phyloP scores from a whole-genome alignment of 192 early-diverging fungal species.

The Oehlia diaphana region DNA sequence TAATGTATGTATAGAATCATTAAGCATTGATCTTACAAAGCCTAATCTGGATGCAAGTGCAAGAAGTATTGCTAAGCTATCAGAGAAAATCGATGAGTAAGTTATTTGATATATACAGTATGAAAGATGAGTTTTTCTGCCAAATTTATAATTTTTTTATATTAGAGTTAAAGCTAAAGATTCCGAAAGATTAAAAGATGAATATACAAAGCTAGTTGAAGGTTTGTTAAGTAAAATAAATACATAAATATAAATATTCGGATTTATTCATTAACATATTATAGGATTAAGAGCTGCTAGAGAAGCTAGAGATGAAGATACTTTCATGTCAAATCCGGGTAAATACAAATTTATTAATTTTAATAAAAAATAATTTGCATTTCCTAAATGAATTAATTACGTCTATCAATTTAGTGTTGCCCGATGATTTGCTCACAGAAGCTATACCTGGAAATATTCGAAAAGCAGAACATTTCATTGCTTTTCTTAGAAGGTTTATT shows the following conservation, averaged over 20 bases:
- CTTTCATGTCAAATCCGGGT: conserved; percentile 89
- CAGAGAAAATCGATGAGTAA: conserved; percentile 71
- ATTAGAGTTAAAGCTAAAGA: conserved; percentile 80
- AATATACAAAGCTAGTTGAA: conserved; percentile 90
- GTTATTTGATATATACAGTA: conserved; percentile 6
- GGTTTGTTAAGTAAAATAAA: conserved; percentile 36
- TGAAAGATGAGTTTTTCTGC: background rate
- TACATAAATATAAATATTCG: background rate
- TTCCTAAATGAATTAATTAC: background rate
- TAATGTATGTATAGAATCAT: conserved; percentile 97
- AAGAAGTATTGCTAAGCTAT: conserved; percentile 69
- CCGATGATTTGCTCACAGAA: conserved; percentile 90
- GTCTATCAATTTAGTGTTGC: conserved; percentile 56
- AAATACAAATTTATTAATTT: background rate
- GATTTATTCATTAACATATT: background rate
- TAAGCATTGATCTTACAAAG: conserved; percentile 92
- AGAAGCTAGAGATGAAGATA: conserved; percentile 76
- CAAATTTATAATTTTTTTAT: background rate
- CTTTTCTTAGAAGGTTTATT: conserved; percentile 92
- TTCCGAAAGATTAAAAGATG: conserved; percentile 83
- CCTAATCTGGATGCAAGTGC: conserved; percentile 90
- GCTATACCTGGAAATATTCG: conserved; percentile 98
- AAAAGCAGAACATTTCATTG: conserved; percentile 97
- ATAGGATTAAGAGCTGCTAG: conserved; percentile 72
- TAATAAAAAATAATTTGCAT: background rate